phyloP scores from a whole-genome alignment of 441 rosid species.

The Pelargonium australe region DNA sequence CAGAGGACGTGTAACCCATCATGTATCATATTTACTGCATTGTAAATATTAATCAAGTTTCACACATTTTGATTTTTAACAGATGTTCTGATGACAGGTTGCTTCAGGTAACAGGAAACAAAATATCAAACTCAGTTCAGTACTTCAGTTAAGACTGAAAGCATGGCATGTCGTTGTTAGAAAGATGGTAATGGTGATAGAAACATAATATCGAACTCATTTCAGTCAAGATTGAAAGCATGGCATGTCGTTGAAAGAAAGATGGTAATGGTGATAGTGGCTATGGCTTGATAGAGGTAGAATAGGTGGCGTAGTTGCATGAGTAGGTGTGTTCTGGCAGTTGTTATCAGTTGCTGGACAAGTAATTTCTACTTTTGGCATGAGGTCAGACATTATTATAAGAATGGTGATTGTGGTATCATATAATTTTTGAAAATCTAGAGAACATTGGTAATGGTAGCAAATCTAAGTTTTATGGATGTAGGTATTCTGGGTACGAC shows the following conservation, averaged over 20 bases:
- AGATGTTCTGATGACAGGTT: not conserved
- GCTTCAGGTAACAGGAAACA: not conserved
- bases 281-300: not conserved
- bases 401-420: not conserved
- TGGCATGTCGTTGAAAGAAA: not conserved
- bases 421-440: not conserved
- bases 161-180: no score
- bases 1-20: not conserved
- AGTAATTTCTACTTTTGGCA: not conserved
- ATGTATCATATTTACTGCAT: not conserved
- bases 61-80: not conserved
- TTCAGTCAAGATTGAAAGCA: not conserved
- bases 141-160: no score
- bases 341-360: not conserved
- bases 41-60: not conserved
- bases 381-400: not conserved
- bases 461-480: not conserved
- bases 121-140: not conserved
- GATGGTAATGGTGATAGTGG: not conserved
- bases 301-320: not conserved
- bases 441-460: not conserved
- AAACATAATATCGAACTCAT: no score
- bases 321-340: not conserved
- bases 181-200: no score
- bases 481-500: not conserved